phyloP scores from a whole-genome alignment of 2,329 filamentous ascomycete genomes.

The Pseudogymnoascus sp. region DNA sequence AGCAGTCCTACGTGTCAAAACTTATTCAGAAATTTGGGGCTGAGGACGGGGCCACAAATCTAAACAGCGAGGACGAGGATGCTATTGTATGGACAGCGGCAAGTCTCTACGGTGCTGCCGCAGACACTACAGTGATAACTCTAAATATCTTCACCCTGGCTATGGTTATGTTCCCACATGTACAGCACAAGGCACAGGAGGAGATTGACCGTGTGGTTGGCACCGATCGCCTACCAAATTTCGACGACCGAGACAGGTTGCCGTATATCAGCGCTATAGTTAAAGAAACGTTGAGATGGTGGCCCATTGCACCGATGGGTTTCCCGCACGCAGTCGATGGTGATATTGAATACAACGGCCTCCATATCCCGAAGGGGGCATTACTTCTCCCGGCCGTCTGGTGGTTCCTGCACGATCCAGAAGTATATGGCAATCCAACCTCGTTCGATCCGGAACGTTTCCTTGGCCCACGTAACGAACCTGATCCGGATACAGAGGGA shows the following conservation, averaged over 20 bases:
- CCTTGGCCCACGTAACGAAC: slow-evolving; percentile 33
- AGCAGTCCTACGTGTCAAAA: slow-evolving; percentile 13
- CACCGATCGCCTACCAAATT: slow-evolving; percentile 36
- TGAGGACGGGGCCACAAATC: neutral
- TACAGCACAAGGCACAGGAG: slow-evolving; percentile 26
- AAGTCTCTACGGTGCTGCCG: slow-evolving; percentile 11
- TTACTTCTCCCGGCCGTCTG: slow-evolving; percentile 15
- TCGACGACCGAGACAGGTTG: slow-evolving; percentile 37
- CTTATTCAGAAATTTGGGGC: slow-evolving; percentile 10
- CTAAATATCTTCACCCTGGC: slow-evolving; percentile 14
- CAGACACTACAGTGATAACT: slow-evolving; percentile 12
- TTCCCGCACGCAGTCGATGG: slow-evolving; percentile 45
- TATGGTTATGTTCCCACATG: slow-evolving; percentile 14
- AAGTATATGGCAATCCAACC: slow-evolving; percentile 34
- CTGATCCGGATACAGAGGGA: slow-evolving; percentile 38
- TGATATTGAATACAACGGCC: slow-evolving; percentile 48
- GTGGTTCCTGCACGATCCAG: slow-evolving; percentile 21
- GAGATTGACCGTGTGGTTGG: slow-evolving; percentile 43
- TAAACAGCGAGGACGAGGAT: slow-evolving; percentile 10
- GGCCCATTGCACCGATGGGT: slow-evolving; percentile 38
- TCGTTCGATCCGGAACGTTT: slow-evolving; percentile 40
- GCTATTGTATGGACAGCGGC: slow-evolving; percentile 13
- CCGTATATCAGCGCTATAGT: slow-evolving; percentile 38
- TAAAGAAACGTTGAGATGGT: slow-evolving; percentile 39
- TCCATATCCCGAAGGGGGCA: slow-evolving; percentile 45